Conservation (phyloP, 192 early-diverging fungal genomes). For the Coemansia sp. region DNA sequence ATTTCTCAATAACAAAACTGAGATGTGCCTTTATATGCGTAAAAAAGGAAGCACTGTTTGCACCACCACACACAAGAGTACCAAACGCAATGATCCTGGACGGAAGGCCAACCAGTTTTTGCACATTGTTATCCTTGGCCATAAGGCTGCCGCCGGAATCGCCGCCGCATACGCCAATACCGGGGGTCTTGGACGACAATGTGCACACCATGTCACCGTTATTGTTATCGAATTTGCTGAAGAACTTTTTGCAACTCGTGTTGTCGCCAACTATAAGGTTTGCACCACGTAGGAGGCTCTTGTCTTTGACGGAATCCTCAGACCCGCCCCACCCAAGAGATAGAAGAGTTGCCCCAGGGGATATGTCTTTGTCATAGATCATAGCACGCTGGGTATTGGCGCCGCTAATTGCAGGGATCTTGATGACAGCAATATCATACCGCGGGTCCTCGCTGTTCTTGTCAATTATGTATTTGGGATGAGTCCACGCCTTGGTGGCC, state of each 20-base stretch:
- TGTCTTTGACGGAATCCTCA: conserved; percentile 13
- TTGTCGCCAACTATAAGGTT: conserved; percentile 19
- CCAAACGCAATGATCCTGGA: too few relatives aligned
- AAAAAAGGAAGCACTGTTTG: too few relatives aligned
- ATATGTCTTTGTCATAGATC: conserved; percentile 19
- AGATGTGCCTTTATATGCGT: too few relatives aligned
- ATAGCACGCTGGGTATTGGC: conserved; percentile 8
- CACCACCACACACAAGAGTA: too few relatives aligned
- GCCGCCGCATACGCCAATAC: conserved; percentile 23
- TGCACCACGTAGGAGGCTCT: conserved; percentile 26
- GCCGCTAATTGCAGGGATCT: conserved; percentile 11
- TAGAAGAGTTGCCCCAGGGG: conserved; percentile 16
- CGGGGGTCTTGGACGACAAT: conserved; percentile 17
- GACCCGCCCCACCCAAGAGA: conserved; percentile 51
- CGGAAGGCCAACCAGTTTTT: too few relatives aligned
- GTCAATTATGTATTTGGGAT: conserved; percentile 16
- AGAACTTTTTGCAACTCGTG: conserved; percentile 4
- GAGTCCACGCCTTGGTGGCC: conserved; percentile 8
- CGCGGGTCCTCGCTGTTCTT: background rate
- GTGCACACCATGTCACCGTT: conserved; percentile 41
- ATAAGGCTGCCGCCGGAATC: conserved; percentile 35
- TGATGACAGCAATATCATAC: conserved; percentile 38
- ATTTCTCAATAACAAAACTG: too few relatives aligned
- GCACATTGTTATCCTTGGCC: conserved; percentile 6
- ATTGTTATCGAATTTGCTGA: conserved; percentile 9